Percentiles rank a stretch among this genome's conserved stretches.
Conservation (phyloP, 2,329 filamentous ascomycete species). For the Calonectria fujianensis region DNA sequence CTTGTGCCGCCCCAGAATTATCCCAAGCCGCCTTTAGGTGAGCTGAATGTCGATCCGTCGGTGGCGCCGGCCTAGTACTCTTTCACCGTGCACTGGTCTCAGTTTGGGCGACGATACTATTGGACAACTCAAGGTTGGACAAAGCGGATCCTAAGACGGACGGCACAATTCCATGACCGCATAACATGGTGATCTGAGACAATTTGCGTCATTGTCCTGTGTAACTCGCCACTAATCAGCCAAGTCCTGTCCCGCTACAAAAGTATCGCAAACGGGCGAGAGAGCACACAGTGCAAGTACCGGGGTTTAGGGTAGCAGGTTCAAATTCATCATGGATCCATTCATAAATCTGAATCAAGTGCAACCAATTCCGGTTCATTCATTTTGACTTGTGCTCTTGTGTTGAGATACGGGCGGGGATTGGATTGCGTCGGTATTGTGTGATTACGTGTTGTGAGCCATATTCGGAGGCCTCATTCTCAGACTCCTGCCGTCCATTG, state of each 20-base stretch:
- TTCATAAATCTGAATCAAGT: too few species aligned
- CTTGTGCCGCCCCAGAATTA: background rate
- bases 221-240: too few species aligned
- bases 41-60: conserved; percentile 7
- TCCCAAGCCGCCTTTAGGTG: background rate
- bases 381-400: too few species aligned
- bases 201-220: background rate
- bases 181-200: background rate
- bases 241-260: background rate
- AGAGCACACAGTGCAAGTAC: background rate
- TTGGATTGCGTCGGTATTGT: too few species aligned
- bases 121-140: background rate
- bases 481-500: too few species aligned
- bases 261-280: background rate
- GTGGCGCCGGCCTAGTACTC: background rate
- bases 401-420: too few species aligned
- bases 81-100: too few species aligned
- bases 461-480: too few species aligned
- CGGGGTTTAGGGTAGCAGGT: background rate
- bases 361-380: too few species aligned
- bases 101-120: background rate
- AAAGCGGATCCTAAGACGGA: conserved; percentile 3
- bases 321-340: too few species aligned
- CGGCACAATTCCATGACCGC: conserved; percentile 1
- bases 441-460: too few species aligned